Conservation (phyloP, 2,329 filamentous ascomycete species). For the Ceratocystis smalleyi region DNA sequence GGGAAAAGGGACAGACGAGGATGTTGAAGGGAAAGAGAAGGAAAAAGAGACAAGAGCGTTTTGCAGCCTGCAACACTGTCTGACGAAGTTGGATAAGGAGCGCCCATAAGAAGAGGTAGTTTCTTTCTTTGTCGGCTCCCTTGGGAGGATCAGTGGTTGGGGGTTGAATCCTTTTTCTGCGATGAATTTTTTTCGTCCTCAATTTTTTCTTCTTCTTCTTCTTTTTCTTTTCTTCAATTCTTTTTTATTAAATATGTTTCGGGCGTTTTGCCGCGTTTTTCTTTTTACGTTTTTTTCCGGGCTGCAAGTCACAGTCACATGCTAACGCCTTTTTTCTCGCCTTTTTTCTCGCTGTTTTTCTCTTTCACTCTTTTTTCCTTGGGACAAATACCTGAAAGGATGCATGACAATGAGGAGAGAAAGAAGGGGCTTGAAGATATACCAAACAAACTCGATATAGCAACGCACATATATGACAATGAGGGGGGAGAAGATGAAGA, state of each 20-base stretch:
- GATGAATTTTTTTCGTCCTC: too few species aligned
- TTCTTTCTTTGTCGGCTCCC: neutral
- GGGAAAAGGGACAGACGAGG: neutral
- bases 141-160: slow-evolving; percentile 1
- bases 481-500: neutral
- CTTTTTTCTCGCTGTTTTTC: neutral
- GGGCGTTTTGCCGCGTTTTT: neutral
- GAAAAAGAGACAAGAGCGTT: neutral
- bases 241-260: neutral
- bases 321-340: neutral
- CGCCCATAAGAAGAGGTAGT: neutral
- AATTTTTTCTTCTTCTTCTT: neutral
- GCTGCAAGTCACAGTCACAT: too few species aligned
- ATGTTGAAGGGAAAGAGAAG: neutral
- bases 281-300: neutral
- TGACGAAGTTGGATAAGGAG: neutral
- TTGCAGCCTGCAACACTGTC: neutral
- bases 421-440: neutral
- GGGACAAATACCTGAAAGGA: neutral
- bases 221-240: neutral
- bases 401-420: neutral
- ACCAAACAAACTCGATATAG: neutral
- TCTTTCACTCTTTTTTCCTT: neutral
- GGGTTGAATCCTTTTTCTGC: neutral
- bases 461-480: neutral